Base-by-base conservation (phyloP, 148 eudicot species). In the Vaccinium myrtillus region DNA sequence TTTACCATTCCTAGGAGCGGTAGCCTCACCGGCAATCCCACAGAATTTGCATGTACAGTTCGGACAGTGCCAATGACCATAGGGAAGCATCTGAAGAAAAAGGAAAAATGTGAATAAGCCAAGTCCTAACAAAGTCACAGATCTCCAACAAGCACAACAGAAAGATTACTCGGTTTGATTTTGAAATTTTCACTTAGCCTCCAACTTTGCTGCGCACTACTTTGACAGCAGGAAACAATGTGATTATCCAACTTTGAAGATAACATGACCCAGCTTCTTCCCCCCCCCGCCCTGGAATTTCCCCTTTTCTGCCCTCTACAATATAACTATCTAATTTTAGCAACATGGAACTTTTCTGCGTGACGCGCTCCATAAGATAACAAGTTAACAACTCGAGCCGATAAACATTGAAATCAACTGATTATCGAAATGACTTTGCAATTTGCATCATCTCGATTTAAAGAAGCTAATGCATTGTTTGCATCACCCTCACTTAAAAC, bases 11-110 rank as follows among this genome's bases (percentile, higher is more conserved):
- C 63, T 15, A 3, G 18, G 46, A 78, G 46, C 14, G 54, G 43
- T 78, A 54, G 16, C 79, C 82, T 61, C 88, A 83, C 87, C 88
- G 49, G 91, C 93, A 56, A 87, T 84, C 75, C 93, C 92, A 88
- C 99, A 97, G 81, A 92, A 92, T 89, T 92, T 94, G 90, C 99
- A 97, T 32, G 92, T 90, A 86, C 99, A 97, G 84, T 97, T 95
- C 30, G 96, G 92, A 81, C 99, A 97, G 83, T 93, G 96, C 99
- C 99, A 97, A 90, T 95, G 96, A 51, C 95, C 99, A 16, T 89
- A 78, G 4, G 99, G 99, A 89, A 97, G 98, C 93, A 91, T 91
- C 99, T 97, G 91, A 88, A 93, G 79, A 30, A 36, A 61, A 48
- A 82, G 81, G 49, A 79, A 27, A 84, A 25, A 86, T 81, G 58